Percentiles rank a stretch among this genome's conserved stretches.
Evolutionary conservation across 495 filamentous ascomycete genomes (phyloP).

Genomic region (Acidomyces sp.): DNA sequence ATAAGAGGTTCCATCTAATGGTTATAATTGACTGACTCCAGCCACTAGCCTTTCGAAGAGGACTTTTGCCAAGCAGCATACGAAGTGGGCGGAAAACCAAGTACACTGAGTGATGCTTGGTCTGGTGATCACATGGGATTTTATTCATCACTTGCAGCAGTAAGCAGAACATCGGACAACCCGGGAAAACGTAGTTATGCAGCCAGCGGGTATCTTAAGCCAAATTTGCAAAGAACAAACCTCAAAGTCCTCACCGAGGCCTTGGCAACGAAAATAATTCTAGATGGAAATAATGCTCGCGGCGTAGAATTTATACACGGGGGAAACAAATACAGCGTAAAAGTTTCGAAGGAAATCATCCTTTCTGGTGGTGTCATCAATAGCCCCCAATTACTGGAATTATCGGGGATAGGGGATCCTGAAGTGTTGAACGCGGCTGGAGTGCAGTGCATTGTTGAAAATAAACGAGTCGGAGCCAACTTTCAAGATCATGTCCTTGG

Average conservation of each 20-base stretch:
- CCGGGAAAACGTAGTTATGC: slow-evolving; percentile 17
- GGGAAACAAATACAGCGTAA: slow-evolving; percentile 14
- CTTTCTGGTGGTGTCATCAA: slow-evolving; percentile 19
- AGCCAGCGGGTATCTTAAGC: slow-evolving; percentile 19
- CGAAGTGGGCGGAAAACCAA: slow-evolving; percentile 19
- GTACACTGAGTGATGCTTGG: slow-evolving; percentile 19
- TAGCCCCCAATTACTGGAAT: slow-evolving; percentile 23
- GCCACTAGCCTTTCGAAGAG: slow-evolving; percentile 21
- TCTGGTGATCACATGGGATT: slow-evolving; percentile 22
- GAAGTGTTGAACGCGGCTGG: slow-evolving; percentile 16
- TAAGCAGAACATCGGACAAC: slow-evolving; percentile 11
- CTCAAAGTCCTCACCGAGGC: slow-evolving; percentile 19
- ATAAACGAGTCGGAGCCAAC: slow-evolving; percentile 19
- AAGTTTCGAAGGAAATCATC: slow-evolving; percentile 21
- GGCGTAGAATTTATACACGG: slow-evolving; percentile 23
- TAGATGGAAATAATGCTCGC: slow-evolving; percentile 19
- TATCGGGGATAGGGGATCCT: slow-evolving; percentile 24
- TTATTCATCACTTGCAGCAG: slow-evolving; percentile 18
- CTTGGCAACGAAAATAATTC: slow-evolving; percentile 14
- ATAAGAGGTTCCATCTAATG: neutral
- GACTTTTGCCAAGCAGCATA: slow-evolving; percentile 22
- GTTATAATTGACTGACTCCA: neutral
- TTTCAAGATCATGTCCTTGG: slow-evolving; percentile 23
- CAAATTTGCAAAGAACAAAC: slow-evolving; percentile 15
- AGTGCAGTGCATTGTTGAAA: slow-evolving; percentile 17